Evolutionary conservation across 139 green algal species (phyloP).

Genomic region (Tetraselmis striata): DNA sequence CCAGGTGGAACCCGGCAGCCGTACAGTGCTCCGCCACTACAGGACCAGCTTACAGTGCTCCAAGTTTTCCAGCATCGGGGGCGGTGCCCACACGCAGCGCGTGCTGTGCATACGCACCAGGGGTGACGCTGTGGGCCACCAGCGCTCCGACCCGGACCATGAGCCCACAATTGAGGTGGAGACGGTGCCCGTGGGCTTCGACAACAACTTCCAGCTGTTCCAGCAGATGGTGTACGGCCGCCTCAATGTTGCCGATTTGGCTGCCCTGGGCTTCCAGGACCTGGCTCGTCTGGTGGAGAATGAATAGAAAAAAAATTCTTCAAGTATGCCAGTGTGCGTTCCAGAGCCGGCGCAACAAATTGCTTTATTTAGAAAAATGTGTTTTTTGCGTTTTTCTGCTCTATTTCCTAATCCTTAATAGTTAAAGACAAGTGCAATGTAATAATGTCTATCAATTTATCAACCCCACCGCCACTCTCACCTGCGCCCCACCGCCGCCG

Average conservation of each 20-base stretch:
- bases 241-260: background rate
- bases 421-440: too few species aligned
- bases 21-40: background rate
- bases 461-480: too few species aligned
- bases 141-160: background rate
- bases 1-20: background rate
- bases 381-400: too few species aligned
- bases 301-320: too few species aligned
- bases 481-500: too few species aligned
- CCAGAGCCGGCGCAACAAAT: too few species aligned
- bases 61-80: background rate
- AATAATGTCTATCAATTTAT: too few species aligned
- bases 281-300: too few species aligned
- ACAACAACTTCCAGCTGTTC: background rate
- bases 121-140: background rate
- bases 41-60: background rate
- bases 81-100: too few species aligned
- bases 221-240: background rate
- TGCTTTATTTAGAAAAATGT: too few species aligned
- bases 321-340: too few species aligned
- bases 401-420: too few species aligned
- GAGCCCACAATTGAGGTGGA: background rate
- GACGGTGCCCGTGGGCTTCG: background rate
- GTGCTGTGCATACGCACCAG: background rate
- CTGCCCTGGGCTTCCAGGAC: background rate